A percentile compares a stretch with the other conserved stretches of the same genome.
phyloP scores from a whole-genome alignment of 495 filamentous ascomycete species.

The Penicillium manginii region DNA sequence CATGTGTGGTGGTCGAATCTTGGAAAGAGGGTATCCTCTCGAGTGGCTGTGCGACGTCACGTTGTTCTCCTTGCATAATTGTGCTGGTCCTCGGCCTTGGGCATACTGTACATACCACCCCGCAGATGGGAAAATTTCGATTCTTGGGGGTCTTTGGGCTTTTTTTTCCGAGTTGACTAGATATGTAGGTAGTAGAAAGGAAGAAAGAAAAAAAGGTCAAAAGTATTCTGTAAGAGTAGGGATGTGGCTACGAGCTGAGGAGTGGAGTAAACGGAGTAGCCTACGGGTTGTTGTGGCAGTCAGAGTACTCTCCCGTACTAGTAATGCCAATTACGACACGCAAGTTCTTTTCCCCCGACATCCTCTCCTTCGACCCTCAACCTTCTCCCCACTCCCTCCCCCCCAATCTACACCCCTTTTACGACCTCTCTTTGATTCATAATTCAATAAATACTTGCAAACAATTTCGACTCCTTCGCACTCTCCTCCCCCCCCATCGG shows the following conservation, averaged over 20 bases:
- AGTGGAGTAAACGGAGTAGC: too few species aligned
- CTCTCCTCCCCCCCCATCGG: background rate
- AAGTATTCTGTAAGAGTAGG: too few species aligned
- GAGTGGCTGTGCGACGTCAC: constrained; percentile 17
- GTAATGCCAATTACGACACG: constrained; percentile 23
- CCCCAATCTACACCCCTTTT: background rate
- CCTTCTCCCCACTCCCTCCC: background rate
- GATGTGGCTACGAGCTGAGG: too few species aligned
- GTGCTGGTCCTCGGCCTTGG: background rate
- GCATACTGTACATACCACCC: background rate
- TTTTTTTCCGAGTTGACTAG: too few species aligned
- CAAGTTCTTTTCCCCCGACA: constrained; percentile 26
- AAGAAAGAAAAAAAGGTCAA: too few species aligned
- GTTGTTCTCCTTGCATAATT: constrained; percentile 18
- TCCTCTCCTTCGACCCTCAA: constrained; percentile 6
- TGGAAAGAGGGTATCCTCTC: background rate
- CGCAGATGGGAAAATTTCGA: too few species aligned
- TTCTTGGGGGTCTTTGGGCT: too few species aligned
- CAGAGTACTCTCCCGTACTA: too few species aligned
- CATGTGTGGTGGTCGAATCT: background rate
- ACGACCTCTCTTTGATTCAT: background rate
- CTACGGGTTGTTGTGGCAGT: too few species aligned
- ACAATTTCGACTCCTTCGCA: constrained; percentile 9
- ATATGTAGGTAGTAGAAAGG: too few species aligned
- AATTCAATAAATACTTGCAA: constrained; percentile 1